Conservation (phyloP, 495 filamentous ascomycete species). For the Letharia columbiana region DNA sequence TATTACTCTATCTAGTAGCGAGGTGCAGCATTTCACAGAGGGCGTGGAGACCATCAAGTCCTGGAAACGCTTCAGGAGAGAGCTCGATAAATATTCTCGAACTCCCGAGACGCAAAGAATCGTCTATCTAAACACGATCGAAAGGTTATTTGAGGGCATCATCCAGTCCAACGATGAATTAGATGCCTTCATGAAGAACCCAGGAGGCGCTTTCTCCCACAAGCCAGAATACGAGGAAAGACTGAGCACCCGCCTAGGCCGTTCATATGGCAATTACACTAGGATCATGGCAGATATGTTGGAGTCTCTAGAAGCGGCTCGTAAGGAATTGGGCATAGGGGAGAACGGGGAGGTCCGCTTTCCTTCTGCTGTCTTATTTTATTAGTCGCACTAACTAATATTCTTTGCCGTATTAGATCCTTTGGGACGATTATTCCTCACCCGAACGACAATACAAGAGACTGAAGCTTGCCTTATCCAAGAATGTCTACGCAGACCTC, state of each 20-base stretch:
- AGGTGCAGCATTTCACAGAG: background rate
- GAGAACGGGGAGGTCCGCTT: background rate
- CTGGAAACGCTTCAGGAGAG: background rate
- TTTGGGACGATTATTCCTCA: background rate
- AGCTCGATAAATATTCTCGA: background rate
- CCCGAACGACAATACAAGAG: slow-evolving; percentile 17
- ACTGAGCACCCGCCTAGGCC: background rate
- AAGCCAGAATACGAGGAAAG: background rate
- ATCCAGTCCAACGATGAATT: background rate
- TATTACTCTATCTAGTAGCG: too few species aligned
- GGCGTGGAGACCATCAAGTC: background rate
- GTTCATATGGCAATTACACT: background rate
- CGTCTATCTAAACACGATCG: background rate
- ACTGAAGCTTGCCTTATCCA: slow-evolving; percentile 24
- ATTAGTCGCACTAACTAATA: background rate
- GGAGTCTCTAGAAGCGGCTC: background rate
- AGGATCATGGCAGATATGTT: slow-evolving; percentile 3
- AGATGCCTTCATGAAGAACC: background rate
- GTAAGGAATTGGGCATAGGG: background rate
- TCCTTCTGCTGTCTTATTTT: background rate
- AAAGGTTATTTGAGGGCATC: background rate
- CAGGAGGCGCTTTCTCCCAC: background rate
- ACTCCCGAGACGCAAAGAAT: background rate
- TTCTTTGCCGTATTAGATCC: background rate
- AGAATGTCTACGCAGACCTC: slow-evolving; percentile 23